phyloP scores from a whole-genome alignment of 352 stramenopile genomes.

The Globisporangium spinosum region DNA sequence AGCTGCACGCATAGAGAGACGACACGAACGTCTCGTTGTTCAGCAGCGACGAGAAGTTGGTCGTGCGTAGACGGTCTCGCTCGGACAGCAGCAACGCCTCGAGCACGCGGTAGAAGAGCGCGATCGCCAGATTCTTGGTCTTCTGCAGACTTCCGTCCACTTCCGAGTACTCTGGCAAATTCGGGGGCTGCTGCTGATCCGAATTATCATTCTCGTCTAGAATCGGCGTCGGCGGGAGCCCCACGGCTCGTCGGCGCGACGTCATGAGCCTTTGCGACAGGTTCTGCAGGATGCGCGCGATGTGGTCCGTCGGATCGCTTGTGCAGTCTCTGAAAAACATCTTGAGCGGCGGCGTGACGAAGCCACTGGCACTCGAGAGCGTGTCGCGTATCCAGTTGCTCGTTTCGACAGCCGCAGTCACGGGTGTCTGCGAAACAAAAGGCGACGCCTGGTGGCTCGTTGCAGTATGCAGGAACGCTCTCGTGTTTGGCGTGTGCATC shows the following conservation, averaged over 20 bases:
- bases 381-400: constrained; percentile 80
- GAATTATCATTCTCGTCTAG: constrained; percentile 15
- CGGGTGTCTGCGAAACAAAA: constrained; percentile 54
- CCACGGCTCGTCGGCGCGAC: constrained; percentile 25
- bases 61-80: constrained; percentile 54
- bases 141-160: constrained; percentile 79
- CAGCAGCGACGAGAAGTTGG: constrained; percentile 75
- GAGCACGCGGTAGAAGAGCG: constrained; percentile 81
- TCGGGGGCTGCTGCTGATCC: neutral
- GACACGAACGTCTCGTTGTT: constrained; percentile 80
- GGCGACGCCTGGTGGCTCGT: constrained; percentile 40
- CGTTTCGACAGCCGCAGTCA: constrained; percentile 77
- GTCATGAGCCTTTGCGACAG: constrained; percentile 50
- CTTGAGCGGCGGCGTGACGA: constrained; percentile 45
- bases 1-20: constrained; percentile 77
- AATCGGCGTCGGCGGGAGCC: constrained; percentile 2
- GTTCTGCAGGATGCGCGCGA: constrained; percentile 43
- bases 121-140: constrained; percentile 56
- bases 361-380: constrained; percentile 24
- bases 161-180: constrained; percentile 30
- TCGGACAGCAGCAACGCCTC: constrained; percentile 73
- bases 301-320: constrained; percentile 50
- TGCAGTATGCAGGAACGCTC: constrained; percentile 24
- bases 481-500: constrained; percentile 30
- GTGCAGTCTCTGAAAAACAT: constrained; percentile 59